Conservation (phyloP, 2,329 filamentous ascomycete species). For the Diaporthe eres region DNA sequence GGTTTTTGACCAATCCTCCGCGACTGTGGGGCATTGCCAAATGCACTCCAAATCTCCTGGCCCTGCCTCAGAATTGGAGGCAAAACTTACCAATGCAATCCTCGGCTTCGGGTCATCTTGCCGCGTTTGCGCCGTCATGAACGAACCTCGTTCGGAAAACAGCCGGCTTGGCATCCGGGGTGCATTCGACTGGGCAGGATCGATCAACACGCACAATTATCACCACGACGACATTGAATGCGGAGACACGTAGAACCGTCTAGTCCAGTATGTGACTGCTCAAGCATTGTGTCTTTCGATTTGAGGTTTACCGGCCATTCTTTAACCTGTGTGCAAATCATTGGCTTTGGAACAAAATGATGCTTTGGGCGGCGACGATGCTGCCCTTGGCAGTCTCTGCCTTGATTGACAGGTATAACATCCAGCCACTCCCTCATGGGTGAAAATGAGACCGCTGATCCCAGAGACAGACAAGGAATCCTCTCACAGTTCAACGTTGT, state of each 20-base stretch:
- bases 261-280: not conserved
- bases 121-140: conserved; percentile 2
- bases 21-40: not conserved
- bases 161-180: conserved; percentile 24
- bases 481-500: conserved; percentile 21
- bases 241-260: not conserved
- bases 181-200: not conserved
- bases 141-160: conserved; percentile 26
- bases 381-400: conserved; percentile 15
- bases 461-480: not conserved
- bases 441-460: not conserved
- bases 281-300: not conserved
- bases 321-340: not conserved
- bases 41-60: not conserved
- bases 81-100: conserved; percentile 2
- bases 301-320: not conserved
- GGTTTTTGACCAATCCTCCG: not conserved
- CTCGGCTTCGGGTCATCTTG: conserved; percentile 31
- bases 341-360: not conserved
- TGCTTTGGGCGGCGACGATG: not conserved
- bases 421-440: no score
- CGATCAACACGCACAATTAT: conserved; percentile 8
- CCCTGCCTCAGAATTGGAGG: conserved; percentile 16
- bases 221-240: not conserved
- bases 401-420: conserved; percentile 1